phyloP scores from a whole-genome alignment of 768 basidiomycete species.

The Nidularia pulvinata region DNA sequence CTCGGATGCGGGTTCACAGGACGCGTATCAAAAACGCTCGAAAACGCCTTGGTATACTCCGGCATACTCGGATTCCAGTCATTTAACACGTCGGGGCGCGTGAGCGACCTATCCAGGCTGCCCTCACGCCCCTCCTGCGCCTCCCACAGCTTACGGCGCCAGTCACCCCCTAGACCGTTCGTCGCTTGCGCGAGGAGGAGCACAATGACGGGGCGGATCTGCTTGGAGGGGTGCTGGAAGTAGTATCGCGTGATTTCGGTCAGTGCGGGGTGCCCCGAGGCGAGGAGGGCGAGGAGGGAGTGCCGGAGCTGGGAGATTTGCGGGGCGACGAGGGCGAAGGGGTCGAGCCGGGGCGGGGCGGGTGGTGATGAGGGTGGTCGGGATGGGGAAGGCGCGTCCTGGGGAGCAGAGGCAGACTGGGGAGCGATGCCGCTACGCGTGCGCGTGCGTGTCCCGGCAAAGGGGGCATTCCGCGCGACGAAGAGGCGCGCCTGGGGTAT shows the following conservation, averaged over 20 bases:
- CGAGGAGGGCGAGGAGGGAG: conserved; percentile 72
- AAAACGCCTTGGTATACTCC: conserved; percentile 56
- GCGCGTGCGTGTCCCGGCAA: not conserved
- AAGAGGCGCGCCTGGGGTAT: not conserved
- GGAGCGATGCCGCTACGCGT: not conserved
- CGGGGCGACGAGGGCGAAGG: conserved; percentile 63
- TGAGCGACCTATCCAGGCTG: conserved; percentile 73
- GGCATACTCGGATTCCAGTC: conserved; percentile 88
- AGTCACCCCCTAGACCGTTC: conserved; percentile 78
- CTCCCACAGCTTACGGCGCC: conserved; percentile 54
- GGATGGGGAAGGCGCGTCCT: not conserved
- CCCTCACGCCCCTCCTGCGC: conserved; percentile 48
- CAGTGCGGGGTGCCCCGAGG: conserved; percentile 82
- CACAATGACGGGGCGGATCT: conserved; percentile 85
- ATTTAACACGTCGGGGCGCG: conserved; percentile 75
- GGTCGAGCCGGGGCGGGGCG: conserved; percentile 43
- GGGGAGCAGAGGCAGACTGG: not conserved
- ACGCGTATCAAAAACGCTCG: conserved; percentile 35
- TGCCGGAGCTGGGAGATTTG: conserved; percentile 70
- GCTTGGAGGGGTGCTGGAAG: conserved; percentile 88
- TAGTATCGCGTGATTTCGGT: conserved; percentile 91
- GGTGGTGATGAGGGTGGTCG: not conserved
- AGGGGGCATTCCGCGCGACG: not conserved
- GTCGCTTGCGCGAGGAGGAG: conserved; percentile 88
- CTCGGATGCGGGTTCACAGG: conserved; percentile 15